Evolutionary conservation across 2,329 filamentous ascomycete genomes (phyloP).

Genomic region (Talaromyces marneffei): DNA sequence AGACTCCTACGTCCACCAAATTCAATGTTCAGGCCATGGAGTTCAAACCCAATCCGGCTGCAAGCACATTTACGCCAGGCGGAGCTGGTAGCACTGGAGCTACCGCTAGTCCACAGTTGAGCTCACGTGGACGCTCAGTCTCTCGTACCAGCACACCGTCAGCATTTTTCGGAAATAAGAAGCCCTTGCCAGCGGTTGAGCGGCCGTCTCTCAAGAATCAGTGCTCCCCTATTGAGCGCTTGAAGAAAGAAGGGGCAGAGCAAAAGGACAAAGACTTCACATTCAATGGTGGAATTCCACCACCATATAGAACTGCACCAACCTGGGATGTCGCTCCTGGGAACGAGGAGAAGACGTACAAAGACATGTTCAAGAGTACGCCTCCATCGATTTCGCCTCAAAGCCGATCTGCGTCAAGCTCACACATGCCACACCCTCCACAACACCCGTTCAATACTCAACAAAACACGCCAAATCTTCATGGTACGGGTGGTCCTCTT

Average conservation of each 20-base stretch:
- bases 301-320: constrained; percentile 75
- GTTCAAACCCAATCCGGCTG: constrained; percentile 79
- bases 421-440: constrained; percentile 70
- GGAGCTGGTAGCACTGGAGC: constrained; percentile 48
- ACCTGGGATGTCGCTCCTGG: constrained; percentile 72
- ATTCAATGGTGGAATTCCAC: constrained; percentile 74
- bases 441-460: constrained; percentile 80
- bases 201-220: constrained; percentile 49
- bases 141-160: constrained; percentile 46
- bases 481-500: constrained; percentile 64
- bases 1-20: constrained; percentile 51
- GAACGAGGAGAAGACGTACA: constrained; percentile 71
- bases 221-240: constrained; percentile 62
- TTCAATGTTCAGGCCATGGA: constrained; percentile 63
- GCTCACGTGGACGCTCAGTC: constrained; percentile 47
- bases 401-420: constrained; percentile 56
- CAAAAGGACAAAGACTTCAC: constrained; percentile 58
- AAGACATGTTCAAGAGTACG: constrained; percentile 70
- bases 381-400: constrained; percentile 63
- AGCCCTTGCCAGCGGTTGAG: constrained; percentile 57
- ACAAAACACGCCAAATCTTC: constrained; percentile 62
- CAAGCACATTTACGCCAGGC: constrained; percentile 71
- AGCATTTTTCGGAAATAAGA: constrained; percentile 62
- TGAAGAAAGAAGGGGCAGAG: constrained; percentile 58
- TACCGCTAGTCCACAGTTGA: constrained; percentile 65